Evolutionary conservation across 2,329 filamentous ascomycete genomes (phyloP), one percentile per base, ranked within the genome.

Genomic region (Zymoseptoria tritici): DNA sequence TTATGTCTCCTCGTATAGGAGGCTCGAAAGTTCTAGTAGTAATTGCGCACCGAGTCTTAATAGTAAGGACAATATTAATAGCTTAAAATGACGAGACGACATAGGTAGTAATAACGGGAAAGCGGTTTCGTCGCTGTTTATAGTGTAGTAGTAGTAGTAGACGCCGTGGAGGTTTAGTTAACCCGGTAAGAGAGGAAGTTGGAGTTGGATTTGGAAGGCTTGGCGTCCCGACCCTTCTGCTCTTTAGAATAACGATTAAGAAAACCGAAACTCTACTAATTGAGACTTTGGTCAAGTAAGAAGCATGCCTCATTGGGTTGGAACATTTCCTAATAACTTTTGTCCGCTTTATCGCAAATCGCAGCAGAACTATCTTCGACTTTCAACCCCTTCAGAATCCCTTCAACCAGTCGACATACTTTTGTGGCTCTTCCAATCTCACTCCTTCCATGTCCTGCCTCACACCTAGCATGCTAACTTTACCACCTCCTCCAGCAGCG

Each of bases 371-470:
- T 6, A 16, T n/a, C 11, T n/a, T 46, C 2, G 13, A 6, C n/a
- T 2, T 29, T 29, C 26, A 11, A 52, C 24, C 46, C 46, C 46
- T 56, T 31, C 58, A 60, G 19, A 66, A 57, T 9, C 60, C 60
- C 50, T 54, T 59, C 58, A 69, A 57, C 62, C 65, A 81, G 54
- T 73, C 71, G 57, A 69, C 65, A 64, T 81, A 81, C 9, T 67
- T 58, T 4, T 59, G 60, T 16, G 69, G 60, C 46, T 77, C 70
- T 65, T 82, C 79, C 22, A 66, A 56, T 59, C 71, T 71, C 6
- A 82, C 77, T 3, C 89, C 89, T 64, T 90, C 83, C 79, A 88
- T 85, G 73, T 90, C 89, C 59, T 90, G 87, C 72, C 83, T 82
- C 2, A 91, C 87, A 1, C 78, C 80, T 54, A 95, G 75, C 62